Percentiles rank a stretch among this genome's conserved stretches.
Conservation (phyloP, 345 rosid genomes). For the Schrenkiella parvula region DNA sequence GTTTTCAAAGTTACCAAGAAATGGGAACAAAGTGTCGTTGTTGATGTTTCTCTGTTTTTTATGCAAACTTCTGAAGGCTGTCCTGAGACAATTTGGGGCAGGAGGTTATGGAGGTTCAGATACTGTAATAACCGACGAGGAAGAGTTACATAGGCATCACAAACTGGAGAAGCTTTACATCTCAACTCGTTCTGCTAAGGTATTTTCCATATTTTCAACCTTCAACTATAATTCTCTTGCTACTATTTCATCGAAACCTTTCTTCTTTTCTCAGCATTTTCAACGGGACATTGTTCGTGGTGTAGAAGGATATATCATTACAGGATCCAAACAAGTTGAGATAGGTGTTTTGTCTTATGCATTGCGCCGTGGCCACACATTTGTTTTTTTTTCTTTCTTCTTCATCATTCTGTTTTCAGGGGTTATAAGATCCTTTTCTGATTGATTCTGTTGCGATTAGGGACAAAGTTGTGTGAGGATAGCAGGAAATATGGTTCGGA, state of each 20-base stretch:
- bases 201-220: constrained; percentile 26
- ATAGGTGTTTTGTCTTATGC: constrained; percentile 49
- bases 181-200: constrained; percentile 92
- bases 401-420: background rate
- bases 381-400: background rate
- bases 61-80: constrained; percentile 57
- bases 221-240: background rate
- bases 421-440: background rate
- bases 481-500: constrained; percentile 84
- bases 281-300: constrained; percentile 96
- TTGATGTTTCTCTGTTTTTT: constrained; percentile 6
- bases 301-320: constrained; percentile 78
- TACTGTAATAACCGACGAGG: constrained; percentile 60
- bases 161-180: constrained; percentile 87
- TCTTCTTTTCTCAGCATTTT: constrained; percentile 56
- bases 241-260: background rate
- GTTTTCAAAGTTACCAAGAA: background rate
- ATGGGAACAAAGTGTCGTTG: background rate
- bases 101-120: constrained; percentile 89
- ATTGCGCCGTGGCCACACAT: background rate
- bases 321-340: constrained; percentile 89
- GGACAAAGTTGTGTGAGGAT: constrained; percentile 82
- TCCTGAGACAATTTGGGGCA: constrained; percentile 83
- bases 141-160: constrained; percentile 75
- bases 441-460: constrained; percentile 31